phyloP scores from a whole-genome alignment of 345 rosid genomes.

The Turnera subulata region DNA sequence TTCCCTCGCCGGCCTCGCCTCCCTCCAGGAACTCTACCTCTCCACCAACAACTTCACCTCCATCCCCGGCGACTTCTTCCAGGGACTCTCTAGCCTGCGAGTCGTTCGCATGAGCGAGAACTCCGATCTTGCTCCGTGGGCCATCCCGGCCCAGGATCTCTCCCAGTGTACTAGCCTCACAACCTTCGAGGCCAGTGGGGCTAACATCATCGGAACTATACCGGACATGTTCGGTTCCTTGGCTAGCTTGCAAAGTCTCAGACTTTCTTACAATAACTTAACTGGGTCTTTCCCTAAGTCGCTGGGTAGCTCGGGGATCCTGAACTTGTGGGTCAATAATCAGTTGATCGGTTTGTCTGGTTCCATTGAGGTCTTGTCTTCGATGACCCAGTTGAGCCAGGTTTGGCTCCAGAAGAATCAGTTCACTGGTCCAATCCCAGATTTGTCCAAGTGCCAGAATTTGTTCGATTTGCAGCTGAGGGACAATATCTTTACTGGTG shows the following conservation, averaged over 20 bases:
- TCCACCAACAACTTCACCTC: conserved; percentile 51
- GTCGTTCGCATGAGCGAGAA: conserved; percentile 43
- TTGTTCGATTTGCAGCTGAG: conserved; percentile 70
- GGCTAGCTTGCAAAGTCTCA: conserved; percentile 40
- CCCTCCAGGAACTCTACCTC: conserved; percentile 39
- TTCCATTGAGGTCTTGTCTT: conserved; percentile 46
- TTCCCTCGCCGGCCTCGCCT: conserved; percentile 45
- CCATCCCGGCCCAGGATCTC: conserved; percentile 49
- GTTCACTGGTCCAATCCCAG: conserved; percentile 72
- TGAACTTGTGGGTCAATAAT: conserved; percentile 62
- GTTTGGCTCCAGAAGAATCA: conserved; percentile 73
- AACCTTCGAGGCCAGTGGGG: conserved; percentile 39
- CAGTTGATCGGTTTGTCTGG: conserved; percentile 58
- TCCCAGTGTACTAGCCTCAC: conserved; percentile 32
- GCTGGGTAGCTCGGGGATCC: conserved; percentile 41
- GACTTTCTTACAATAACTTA: conserved; percentile 67
- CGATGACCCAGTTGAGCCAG: conserved; percentile 47
- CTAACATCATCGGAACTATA: conserved; percentile 40
- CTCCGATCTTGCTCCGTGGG: conserved; percentile 37
- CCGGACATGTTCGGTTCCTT: conserved; percentile 59
- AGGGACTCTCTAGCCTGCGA: conserved; percentile 52
- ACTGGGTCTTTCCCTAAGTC: conserved; percentile 64
- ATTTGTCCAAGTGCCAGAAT: conserved; percentile 46
- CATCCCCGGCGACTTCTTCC: conserved; percentile 49
- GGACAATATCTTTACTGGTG: conserved; percentile 68